Evolutionary conservation across 371 early-diverging fungal species (phyloP).

Genomic region (Synchytrium microbalum): DNA sequence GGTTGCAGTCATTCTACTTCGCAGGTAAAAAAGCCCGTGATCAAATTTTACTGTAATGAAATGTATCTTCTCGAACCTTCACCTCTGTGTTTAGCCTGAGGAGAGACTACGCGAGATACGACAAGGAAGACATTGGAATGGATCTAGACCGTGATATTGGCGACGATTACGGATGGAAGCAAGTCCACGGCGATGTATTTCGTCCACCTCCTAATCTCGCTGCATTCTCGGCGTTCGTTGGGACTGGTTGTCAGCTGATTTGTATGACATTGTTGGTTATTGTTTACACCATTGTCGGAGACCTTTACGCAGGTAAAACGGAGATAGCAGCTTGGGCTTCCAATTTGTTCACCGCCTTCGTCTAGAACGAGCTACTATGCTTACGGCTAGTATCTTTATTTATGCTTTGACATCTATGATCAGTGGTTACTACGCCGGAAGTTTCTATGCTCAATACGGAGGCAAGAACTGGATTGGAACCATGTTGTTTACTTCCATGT

Average conservation of each 20-base stretch:
- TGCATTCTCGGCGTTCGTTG: conserved; percentile 59
- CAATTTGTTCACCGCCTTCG: not conserved
- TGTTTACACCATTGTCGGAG: conserved; percentile 60
- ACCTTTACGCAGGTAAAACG: conserved; percentile 56
- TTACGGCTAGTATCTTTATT: conserved; percentile 70
- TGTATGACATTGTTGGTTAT: conserved; percentile 57
- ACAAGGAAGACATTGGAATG: conserved; percentile 61
- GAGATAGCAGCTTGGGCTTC: not conserved
- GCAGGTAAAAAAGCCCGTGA: no score
- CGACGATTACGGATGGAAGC: conserved; percentile 88
- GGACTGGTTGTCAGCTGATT: conserved; percentile 65
- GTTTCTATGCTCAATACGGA: conserved; percentile 62
- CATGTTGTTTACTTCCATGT: conserved; percentile 58
- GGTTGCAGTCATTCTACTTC: conserved; percentile 60
- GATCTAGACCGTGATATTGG: conserved; percentile 76
- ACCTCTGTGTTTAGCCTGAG: no score
- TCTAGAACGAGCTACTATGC: conserved; percentile 56
- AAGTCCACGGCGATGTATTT: conserved; percentile 83
- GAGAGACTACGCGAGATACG: conserved; percentile 72
- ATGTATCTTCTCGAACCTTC: no score
- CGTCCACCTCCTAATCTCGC: conserved; percentile 63
- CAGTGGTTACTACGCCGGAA: conserved; percentile 57
- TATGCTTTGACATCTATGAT: conserved; percentile 69
- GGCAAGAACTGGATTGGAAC: conserved; percentile 64
- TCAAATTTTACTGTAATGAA: no score